Evolutionary conservation across 768 basidiomycete genomes (phyloP), one percentile per base, ranked within the genome.

Genomic region (Psilocybe azurescens): DNA sequence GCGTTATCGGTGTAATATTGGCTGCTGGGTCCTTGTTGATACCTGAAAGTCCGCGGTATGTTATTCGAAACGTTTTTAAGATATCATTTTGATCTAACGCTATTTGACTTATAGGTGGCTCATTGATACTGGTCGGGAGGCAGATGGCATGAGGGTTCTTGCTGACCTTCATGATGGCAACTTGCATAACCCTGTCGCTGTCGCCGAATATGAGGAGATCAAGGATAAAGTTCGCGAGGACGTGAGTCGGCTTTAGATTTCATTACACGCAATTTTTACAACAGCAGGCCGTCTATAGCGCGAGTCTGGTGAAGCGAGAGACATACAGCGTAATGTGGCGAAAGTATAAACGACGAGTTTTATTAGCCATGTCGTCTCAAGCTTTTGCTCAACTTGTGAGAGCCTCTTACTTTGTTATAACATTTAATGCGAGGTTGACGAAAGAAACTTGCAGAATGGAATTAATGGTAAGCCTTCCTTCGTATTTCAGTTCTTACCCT

Each of bases 331-430:
- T 82, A 41, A 92, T 99, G 88, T 98, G 95, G 94, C 86, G 75
- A 67, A 84, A 86, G 68, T 97, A 98, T 73, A 90, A 90, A 69
- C 88, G 89, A 32, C 83, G 95, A 36, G 95, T 99, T 10, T 73
- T 97, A 64, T 85, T 98, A 50, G 96, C 96, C 14, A 96, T 96
- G 93, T 93, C 91, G 18, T 94, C 94, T 58, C 96, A 97, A 74
- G 92, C 93, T 46, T 97, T 97, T 75, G 96, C 96, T 47, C 96
- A 97, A 72, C 79, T 97, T 70, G 95, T 94, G 65, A 62, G 93
- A 36, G 33, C 33, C 11, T 81, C 5, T 49, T 66, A 36, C 44
- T 59, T 38, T 47, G 14, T 58, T 10, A 28, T 20, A 49, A 55
- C 46, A 16, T 53, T 30, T 59, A 53, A 30, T 60, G 24, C 58